Base-by-base conservation (phyloP, 305 asterid genomes). In the Solanum aculeatissimum region DNA sequence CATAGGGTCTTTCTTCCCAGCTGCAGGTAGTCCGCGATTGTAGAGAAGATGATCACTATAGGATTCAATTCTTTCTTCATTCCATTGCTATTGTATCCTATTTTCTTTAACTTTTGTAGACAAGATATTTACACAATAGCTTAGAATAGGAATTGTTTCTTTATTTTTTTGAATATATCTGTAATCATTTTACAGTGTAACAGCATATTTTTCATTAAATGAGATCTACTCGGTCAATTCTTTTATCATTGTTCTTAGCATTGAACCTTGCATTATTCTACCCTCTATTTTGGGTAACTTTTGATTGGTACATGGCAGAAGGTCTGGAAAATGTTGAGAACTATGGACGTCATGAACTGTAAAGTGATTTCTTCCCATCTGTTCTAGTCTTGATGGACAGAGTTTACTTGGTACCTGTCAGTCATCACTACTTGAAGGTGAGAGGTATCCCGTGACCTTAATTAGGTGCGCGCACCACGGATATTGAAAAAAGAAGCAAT, bases 131-230 rank as follows among this genome's bases (percentile, higher is more conserved):
- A 57, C 80, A 80, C 40, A 47, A 23, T 47, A 69, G 88, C 62
- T 69, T 62, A 57, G 80, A 43, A 47, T 77, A 68, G 83, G 82
- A 57, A 18, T 16, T 57, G n/a, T 82, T 32, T 43, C 63, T n/a
- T 35, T 65, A 71, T 63, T 83, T 54, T 53, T 84, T 84, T 82
- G 63, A 47, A 75, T 87, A 85, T 21, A 54, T 75, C 35, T 43
- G 83, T 47, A 77, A 54, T 43, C 82, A 54, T 47, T 47, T 66
- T 81, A 83, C 87, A 77, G 83, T 66, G 84, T 85, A 54, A 82
- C 86, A 82, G 82, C 71, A 38, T 51, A 72, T 58, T 72, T 58
- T 49, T 53, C 47, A n/a, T 38, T 60, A 13, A 62, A 84, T 83
- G 71, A 45, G 70, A 62, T 69, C 38, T 38, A 45, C 69, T 79